Base-by-base conservation (phyloP, 164 flowering plant genomes). In the Kingdonia uniflora region DNA sequence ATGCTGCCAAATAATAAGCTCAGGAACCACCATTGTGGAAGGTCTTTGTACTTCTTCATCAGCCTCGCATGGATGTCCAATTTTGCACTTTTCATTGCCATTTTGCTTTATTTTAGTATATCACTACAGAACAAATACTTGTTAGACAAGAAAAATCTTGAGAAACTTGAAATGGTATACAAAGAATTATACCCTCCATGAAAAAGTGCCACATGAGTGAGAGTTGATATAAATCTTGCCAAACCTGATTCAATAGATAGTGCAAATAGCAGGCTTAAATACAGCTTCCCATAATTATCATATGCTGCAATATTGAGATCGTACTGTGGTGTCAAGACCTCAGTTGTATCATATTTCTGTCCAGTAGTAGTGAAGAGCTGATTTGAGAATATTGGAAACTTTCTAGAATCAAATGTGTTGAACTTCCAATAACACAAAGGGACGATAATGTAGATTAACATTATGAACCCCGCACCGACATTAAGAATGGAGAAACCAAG, bases 241-340 rank as follows among this genome's bases (percentile, higher is more conserved):
- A 90, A 90, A 19, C n/a, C 97, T 11, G 96, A 87, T 11, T 89
- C 97, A 53, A 87, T n/a, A n/a, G n/a, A n/a, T n/a, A n/a, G n/a
- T n/a, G n/a, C n/a, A n/a, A n/a, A n/a, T n/a, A n/a, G n/a, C n/a
- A n/a, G n/a, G n/a, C n/a, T n/a, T n/a, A n/a, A n/a, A n/a, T n/a
- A n/a, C n/a, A n/a, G n/a, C n/a, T n/a, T n/a, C n/a, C n/a, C n/a
- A n/a, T n/a, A n/a, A n/a, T n/a, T n/a, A n/a, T n/a, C n/a, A n/a
- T n/a, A n/a, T n/a, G n/a, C n/a, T n/a, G n/a, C n/a, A n/a, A n/a
- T n/a, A n/a, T n/a, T n/a, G n/a, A n/a, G n/a, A 39, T 84, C 87
- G 65, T 49, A 88, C 7, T 85, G 72, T 13, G 95, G 89, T 14
- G 96, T 84, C 67, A 90, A 71, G 61, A 90, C 71, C 72, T 75